Percentiles rank a stretch among this genome's conserved stretches.
Conservation (phyloP, 164 flowering plant genomes). For the Sextonia rubra region DNA sequence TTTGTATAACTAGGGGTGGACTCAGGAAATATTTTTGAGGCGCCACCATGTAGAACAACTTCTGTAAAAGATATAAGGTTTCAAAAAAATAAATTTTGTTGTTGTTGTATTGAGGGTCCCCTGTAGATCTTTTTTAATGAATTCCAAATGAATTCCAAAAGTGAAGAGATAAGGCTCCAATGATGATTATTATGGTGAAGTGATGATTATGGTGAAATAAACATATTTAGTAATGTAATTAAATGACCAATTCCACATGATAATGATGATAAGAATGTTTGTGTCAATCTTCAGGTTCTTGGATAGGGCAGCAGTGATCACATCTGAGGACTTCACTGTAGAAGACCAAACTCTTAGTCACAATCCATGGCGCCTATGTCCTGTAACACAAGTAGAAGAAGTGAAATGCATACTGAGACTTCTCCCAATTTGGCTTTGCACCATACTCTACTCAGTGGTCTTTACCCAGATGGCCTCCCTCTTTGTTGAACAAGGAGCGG, state of each 20-base stretch:
- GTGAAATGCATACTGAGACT: constrained; percentile 85
- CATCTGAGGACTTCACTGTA: constrained; percentile 38
- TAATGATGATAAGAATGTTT: neutral
- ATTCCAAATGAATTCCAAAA: no score
- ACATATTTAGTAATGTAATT: neutral
- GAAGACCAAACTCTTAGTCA: constrained; percentile 19
- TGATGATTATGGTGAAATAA: no score
- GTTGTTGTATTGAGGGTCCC: no score
- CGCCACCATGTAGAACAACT: no score
- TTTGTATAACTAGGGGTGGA: no score
- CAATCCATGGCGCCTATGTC: constrained; percentile 72
- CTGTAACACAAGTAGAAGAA: constrained; percentile 85
- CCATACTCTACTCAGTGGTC: constrained; percentile 84
- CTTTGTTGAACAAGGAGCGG: constrained; percentile 93
- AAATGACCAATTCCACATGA: neutral
- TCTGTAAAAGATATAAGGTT: no score
- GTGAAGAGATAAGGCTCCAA: no score
- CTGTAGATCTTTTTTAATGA: no score
- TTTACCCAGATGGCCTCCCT: constrained; percentile 96
- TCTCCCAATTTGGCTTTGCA: constrained; percentile 92
- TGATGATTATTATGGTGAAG: no score
- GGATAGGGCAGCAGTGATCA: constrained; percentile 68
- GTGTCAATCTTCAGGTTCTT: constrained; percentile 45
- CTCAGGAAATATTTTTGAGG: no score
- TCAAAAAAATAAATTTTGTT: no score